Evolutionary conservation across 257 asterid genomes (phyloP), one percentile per base, ranked within the genome.

Genomic region (Solanum neorickii): DNA sequence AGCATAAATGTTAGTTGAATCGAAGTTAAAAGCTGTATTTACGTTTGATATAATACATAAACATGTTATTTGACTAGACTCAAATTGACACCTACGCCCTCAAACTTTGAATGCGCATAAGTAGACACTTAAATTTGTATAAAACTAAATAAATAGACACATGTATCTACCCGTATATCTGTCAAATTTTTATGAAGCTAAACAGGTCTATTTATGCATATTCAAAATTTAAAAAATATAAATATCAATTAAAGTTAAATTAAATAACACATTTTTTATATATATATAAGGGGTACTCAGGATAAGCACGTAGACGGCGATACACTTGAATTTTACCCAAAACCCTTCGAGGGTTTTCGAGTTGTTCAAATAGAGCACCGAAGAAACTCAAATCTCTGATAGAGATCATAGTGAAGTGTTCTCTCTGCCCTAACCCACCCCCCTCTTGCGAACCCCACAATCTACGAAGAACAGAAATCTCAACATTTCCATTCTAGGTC

Each of bases 291-390:
- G 9, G 16, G 23, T 78, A 27, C 42, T 27, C 41, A 25, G 23
- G 84, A 18, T 49, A 49, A 49, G 21, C 16, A 47, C 69, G 5
- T 9, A 82, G 69, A 29, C 2, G 3, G 18, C 29, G 85, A 82
- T 31, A 31, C 85, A 29, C 60, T n/a, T 42, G 80, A 69, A 69
- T 44, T 6, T 12, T 7, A 69, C 47, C 88, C 75, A 76, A 74
- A 52, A 35, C 88, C 88, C 88, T 49, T 73, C 60, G 74, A 74
- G 88, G 88, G 85, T 37, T 74, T 86, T 86, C 85, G 9, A 14
- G 12, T 35, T 14, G 33, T 86, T 86, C 65, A 35, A 86, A 35
- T 80, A 78, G 35, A 44, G 62, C 15, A 27, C n/a, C 20, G 1
- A 44, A 44, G 9, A 5, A 5, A 47, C 42, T 80, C 29, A 80